phyloP scores from a whole-genome alignment of 441 rosid genomes.

The Corymbia citriodora region DNA sequence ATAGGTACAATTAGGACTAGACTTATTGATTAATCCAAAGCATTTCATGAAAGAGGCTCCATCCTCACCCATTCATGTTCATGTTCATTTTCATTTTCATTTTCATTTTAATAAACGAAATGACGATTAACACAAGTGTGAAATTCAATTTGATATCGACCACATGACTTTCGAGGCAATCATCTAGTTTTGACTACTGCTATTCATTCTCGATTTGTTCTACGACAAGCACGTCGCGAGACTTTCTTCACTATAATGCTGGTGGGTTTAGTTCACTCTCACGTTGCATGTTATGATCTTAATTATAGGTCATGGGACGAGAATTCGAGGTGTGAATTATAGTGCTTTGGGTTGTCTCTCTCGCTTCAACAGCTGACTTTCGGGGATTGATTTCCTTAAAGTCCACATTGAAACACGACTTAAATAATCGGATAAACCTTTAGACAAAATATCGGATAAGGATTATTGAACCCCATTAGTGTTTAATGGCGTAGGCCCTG shows the following conservation, averaged over 20 bases:
- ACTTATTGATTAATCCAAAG: not conserved
- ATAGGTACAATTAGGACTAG: not conserved
- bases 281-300: not conserved
- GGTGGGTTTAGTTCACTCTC: not conserved
- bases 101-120: not conserved
- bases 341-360: not conserved
- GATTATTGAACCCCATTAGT: not conserved
- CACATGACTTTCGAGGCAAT: not conserved
- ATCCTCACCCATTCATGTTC: not conserved
- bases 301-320: not conserved
- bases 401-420: not conserved
- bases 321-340: not conserved
- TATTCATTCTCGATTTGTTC: not conserved
- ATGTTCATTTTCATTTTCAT: not conserved
- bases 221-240: not conserved
- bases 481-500: not conserved
- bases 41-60: not conserved
- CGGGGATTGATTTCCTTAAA: accelerated
- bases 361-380: not conserved
- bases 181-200: not conserved
- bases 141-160: accelerated
- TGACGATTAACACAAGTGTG: not conserved
- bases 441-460: not conserved
- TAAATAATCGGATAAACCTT: not conserved
- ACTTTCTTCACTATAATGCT: too few relatives aligned